Percentiles rank a stretch among this genome's conserved stretches.
These are phyloP conservation scores for Amanita rimosa DNA, from an alignment of 768 basidiomycete species.

Conservation along the genomic window DNA sequence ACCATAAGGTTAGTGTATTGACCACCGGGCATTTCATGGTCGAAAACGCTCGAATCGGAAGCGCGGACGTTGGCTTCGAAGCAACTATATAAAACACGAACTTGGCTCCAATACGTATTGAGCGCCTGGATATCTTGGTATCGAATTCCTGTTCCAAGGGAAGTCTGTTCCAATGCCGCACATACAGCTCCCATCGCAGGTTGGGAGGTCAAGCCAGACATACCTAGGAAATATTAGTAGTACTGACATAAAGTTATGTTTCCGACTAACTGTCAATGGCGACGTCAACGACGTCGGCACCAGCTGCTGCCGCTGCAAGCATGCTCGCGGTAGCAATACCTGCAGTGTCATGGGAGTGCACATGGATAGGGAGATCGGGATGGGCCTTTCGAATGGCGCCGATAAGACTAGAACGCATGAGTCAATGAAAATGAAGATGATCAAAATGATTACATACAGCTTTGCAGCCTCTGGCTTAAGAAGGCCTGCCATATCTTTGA, in stretches of 20 bases:
- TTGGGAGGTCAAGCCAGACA: slow-evolving; percentile 97
- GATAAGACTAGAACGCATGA: slow-evolving; percentile 50
- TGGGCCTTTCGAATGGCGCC: slow-evolving; percentile 92
- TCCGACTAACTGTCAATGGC: slow-evolving; percentile 85
- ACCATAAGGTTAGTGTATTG: slow-evolving; percentile 94
- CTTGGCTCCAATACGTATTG: slow-evolving; percentile 97
- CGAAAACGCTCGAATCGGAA: slow-evolving; percentile 96
- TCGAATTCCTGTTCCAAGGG: slow-evolving; percentile 89
- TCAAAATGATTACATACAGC: slow-evolving; percentile 32
- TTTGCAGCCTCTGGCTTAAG: slow-evolving; percentile 92
- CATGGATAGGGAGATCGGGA: slow-evolving; percentile 96
- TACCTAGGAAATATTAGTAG: slow-evolving; percentile 41
- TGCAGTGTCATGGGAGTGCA: slow-evolving; percentile 98
- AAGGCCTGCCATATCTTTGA: slow-evolving; percentile 99
- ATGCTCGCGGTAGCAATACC: slow-evolving; percentile 97
- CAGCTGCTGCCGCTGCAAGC: slow-evolving; percentile 93
- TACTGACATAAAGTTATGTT: background rate
- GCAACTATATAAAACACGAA: slow-evolving; percentile 88
- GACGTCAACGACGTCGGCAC: slow-evolving; percentile 95
- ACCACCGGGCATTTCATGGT: slow-evolving; percentile 99
- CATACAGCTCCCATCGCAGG: slow-evolving; percentile 98
- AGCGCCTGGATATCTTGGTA: slow-evolving; percentile 96
- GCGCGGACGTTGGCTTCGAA: slow-evolving; percentile 98
- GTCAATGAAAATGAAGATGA: slow-evolving; percentile 4
- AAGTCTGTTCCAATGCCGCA: slow-evolving; percentile 90